Evolutionary conservation across 352 stramenopile species (phyloP).

Genomic region (Pythium phragmitis): DNA sequence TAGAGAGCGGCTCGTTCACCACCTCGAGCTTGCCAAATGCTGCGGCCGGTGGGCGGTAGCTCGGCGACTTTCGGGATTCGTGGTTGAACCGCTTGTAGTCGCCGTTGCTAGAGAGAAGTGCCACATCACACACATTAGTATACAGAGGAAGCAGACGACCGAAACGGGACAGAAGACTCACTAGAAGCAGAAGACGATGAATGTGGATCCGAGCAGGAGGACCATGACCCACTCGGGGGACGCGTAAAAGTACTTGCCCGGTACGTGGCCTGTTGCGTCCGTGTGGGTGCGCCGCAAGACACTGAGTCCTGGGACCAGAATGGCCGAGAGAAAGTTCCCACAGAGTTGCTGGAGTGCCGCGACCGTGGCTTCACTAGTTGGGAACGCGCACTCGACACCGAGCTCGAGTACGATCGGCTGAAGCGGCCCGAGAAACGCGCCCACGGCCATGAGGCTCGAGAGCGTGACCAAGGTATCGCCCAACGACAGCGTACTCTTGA

Average conservation of each 20-base stretch:
- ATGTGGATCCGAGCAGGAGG: conserved; percentile 38
- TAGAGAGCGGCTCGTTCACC: background rate
- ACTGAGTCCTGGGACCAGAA: conserved; percentile 56
- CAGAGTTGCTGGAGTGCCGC: conserved; percentile 75
- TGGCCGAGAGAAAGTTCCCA: conserved; percentile 71
- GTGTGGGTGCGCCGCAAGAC: conserved; percentile 37
- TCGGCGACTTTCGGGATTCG: conserved; percentile 26
- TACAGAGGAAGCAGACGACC: too few species aligned
- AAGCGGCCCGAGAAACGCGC: conserved; percentile 57
- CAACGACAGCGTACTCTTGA: conserved; percentile 45
- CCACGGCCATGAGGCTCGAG: conserved; percentile 42
- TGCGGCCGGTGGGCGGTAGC: conserved; percentile 7
- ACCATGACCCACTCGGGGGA: conserved; percentile 58
- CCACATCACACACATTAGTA: too few species aligned
- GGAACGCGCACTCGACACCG: conserved; percentile 69
- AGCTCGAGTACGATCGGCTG: conserved; percentile 74
- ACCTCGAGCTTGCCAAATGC: conserved; percentile 3
- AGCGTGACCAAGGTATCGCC: conserved; percentile 42
- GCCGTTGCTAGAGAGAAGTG: conserved; percentile 36
- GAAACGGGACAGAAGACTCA: conserved; percentile 26
- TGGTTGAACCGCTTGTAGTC: conserved; percentile 52
- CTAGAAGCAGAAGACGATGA: conserved; percentile 56
- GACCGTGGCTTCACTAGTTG: conserved; percentile 73
- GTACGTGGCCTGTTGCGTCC: conserved; percentile 33
- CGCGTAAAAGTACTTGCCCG: conserved; percentile 42